phyloP scores from a whole-genome alignment of 495 filamentous ascomycete genomes.

The Talaromyces ruber region DNA sequence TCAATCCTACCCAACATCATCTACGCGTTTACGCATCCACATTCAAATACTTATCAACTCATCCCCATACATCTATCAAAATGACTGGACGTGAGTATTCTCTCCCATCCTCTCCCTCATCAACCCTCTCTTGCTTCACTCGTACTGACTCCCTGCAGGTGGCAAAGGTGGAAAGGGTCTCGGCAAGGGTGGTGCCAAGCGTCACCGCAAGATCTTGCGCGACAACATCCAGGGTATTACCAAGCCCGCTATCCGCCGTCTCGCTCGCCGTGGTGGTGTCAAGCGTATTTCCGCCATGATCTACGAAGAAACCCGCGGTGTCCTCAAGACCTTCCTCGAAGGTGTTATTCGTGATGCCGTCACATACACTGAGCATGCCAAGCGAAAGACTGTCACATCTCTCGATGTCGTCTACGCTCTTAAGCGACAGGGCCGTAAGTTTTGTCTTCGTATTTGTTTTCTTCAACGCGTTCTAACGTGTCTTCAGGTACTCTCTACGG shows the following conservation, averaged over 20 bases:
- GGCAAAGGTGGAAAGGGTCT: slow-evolving; percentile 99
- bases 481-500: slow-evolving; percentile 74
- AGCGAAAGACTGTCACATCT: slow-evolving; percentile 97
- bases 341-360: slow-evolving; percentile 99
- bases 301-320: slow-evolving; percentile 99
- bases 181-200: slow-evolving; percentile 88
- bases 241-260: slow-evolving; percentile 99
- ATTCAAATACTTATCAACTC: slow-evolving; percentile 18
- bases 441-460: slow-evolving; percentile 10
- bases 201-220: slow-evolving; percentile 97
- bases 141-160: slow-evolving; percentile 50
- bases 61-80: slow-evolving; percentile 20
- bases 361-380: slow-evolving; percentile 98
- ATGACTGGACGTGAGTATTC: slow-evolving; percentile 59
- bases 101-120: not conserved
- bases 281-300: slow-evolving; percentile 99
- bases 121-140: slow-evolving; percentile 9
- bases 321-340: slow-evolving; percentile 99
- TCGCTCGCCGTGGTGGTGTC: slow-evolving; percentile 98
- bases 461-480: slow-evolving; percentile 21
- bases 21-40: slow-evolving; percentile 11
- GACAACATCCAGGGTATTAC: slow-evolving; percentile 99
- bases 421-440: slow-evolving; percentile 85
- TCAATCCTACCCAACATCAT: slow-evolving; percentile 21
- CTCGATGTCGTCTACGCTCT: slow-evolving; percentile 96